Percentiles rank a stretch among this genome's conserved stretches.
Conservation (phyloP, 352 stramenopile genomes). For the Pseudoperonospora humuli region DNA sequence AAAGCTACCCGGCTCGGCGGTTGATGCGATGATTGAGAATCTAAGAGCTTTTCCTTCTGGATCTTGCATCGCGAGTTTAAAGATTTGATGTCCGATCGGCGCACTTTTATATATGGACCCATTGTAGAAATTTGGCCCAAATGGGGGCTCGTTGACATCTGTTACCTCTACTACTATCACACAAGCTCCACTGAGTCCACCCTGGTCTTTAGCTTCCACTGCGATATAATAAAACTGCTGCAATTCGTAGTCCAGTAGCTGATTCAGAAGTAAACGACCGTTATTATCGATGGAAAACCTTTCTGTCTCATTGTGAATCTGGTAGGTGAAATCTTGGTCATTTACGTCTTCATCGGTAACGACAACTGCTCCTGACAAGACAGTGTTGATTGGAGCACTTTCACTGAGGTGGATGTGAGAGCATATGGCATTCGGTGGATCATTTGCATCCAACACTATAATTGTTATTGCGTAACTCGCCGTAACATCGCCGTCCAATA, state of each 20-base stretch:
- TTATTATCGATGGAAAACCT: conserved; percentile 27
- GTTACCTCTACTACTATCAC: conserved; percentile 28
- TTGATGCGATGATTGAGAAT: conserved; percentile 6
- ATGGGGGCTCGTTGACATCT: conserved; percentile 34
- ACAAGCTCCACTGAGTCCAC: conserved; percentile 30
- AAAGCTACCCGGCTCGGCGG: conserved; percentile 2
- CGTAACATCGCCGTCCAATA: conserved; percentile 5
- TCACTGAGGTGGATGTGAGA: conserved; percentile 11
- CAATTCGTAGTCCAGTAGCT: conserved; percentile 31
- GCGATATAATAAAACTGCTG: conserved; percentile 20
- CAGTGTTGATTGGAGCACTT: conserved; percentile 10
- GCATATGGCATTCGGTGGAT: conserved; percentile 13
- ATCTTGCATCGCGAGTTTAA: conserved; percentile 15
- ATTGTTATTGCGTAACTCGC: conserved; percentile 8
- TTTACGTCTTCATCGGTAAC: conserved; percentile 15
- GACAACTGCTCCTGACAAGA: conserved; percentile 3
- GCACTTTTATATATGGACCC: conserved; percentile 23
- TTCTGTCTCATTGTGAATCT: conserved; percentile 10
- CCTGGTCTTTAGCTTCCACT: conserved; percentile 24
- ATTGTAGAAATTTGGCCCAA: conserved; percentile 24
- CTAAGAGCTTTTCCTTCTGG: conserved; percentile 9
- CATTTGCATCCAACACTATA: conserved; percentile 12
- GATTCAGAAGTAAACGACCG: conserved; percentile 26
- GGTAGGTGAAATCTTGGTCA: conserved; percentile 16
- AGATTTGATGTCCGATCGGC: conserved; percentile 3